These are phyloP conservation scores for Curvularia spicifera DNA, from an alignment of 2,329 filamentous ascomycete genomes.

Conservation along the genomic window DNA sequence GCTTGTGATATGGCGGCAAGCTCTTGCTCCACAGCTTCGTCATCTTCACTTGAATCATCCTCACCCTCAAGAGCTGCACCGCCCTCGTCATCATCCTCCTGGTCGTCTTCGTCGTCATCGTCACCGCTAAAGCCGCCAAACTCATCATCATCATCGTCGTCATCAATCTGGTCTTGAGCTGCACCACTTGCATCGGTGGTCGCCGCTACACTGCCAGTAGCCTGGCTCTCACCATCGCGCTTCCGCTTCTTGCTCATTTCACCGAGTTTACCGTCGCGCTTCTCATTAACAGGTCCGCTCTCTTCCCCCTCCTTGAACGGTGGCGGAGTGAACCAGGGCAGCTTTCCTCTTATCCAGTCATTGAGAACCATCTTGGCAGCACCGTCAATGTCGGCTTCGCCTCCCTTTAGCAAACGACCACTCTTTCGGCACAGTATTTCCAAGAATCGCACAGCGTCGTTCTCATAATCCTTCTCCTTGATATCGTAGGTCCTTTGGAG, in stretches of 20 bases:
- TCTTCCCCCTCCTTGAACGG: conserved; percentile 58
- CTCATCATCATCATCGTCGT: conserved; percentile 41
- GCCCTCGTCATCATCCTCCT: conserved; percentile 28
- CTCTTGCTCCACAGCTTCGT: conserved; percentile 43
- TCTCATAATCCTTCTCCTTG: conserved; percentile 74
- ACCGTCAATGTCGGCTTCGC: conserved; percentile 93
- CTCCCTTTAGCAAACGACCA: conserved; percentile 84
- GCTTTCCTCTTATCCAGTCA: conserved; percentile 92
- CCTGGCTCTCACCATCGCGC: conserved; percentile 51
- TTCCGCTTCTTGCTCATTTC: conserved; percentile 85
- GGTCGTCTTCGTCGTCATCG: conserved; percentile 30
- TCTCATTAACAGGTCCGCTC: conserved; percentile 54
- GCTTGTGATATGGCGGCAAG: conserved; percentile 46
- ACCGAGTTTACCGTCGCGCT: conserved; percentile 77
- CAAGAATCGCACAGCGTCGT: conserved; percentile 79
- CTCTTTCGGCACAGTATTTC: conserved; percentile 86
- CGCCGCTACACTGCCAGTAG: conserved; percentile 30
- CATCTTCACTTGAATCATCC: conserved; percentile 32
- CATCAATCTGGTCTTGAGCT: conserved; percentile 24
- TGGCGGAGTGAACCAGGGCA: conserved; percentile 92
- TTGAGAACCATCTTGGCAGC: conserved; percentile 97
- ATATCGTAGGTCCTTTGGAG: conserved; percentile 93
- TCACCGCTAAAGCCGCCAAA: conserved; percentile 46
- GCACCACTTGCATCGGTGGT: conserved; percentile 22
- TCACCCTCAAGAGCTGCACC: conserved; percentile 23